These are phyloP conservation scores for Phyllosticta paracitricarpa DNA, from an alignment of 2,329 filamentous ascomycete species.

Conservation along the genomic window DNA sequence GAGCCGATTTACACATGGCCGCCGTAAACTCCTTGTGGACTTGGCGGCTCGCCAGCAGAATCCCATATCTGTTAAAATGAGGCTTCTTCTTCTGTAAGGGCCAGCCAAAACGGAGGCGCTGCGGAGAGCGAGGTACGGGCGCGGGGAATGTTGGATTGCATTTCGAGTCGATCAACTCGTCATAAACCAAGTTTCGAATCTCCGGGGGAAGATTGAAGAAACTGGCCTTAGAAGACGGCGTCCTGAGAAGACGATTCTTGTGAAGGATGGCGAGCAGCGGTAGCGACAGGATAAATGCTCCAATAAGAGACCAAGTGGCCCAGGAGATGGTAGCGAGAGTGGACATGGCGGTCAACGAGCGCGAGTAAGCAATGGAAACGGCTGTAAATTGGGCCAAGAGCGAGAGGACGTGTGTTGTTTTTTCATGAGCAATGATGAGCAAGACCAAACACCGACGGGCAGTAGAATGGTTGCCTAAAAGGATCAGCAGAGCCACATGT, in stretches of 20 bases:
- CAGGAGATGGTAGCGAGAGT: neutral
- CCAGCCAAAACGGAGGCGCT: neutral
- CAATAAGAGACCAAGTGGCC: neutral
- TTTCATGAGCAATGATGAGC: neutral
- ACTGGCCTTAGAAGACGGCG: slow-evolving; percentile 6
- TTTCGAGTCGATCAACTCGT: slow-evolving; percentile 10
- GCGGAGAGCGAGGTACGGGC: neutral
- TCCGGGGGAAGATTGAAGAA: slow-evolving; percentile 11
- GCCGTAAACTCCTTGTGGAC: slow-evolving; percentile 26
- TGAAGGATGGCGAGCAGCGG: slow-evolving; percentile 3
- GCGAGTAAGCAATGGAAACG: neutral
- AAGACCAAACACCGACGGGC: neutral
- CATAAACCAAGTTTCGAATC: slow-evolving; percentile 12
- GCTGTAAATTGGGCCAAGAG: neutral
- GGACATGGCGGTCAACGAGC: neutral
- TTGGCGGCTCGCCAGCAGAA: slow-evolving; percentile 23
- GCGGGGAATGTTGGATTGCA: slow-evolving; percentile 1
- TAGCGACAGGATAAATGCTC: slow-evolving; percentile 7
- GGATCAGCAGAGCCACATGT: slow-evolving; percentile 6
- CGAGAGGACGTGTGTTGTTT: neutral
- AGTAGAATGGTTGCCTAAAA: neutral
- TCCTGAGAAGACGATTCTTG: neutral
- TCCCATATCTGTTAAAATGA: neutral
- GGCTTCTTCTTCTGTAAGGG: neutral
- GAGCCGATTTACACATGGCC: slow-evolving; percentile 21